Evolutionary conservation across 441 rosid genomes (phyloP), one percentile per base, ranked within the genome.

Genomic region (Erodium trifolium): DNA sequence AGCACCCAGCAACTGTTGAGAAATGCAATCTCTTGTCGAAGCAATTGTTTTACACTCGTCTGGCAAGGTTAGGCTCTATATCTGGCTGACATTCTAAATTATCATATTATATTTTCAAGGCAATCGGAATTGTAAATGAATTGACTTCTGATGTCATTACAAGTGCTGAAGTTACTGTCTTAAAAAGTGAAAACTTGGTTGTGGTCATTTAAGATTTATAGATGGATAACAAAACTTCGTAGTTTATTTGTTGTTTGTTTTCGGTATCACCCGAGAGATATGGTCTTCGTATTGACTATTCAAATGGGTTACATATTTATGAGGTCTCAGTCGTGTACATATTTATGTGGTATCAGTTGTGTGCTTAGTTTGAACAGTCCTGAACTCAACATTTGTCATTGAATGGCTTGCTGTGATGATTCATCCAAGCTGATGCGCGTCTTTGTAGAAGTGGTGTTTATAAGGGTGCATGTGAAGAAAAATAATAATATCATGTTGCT

Each of bases 121-220:
- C 89, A 90, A 13, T 83, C 14, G 12, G 14, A 0, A 13, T 51
- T 51, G 57, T 51, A 51, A 13, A 51, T 13, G 12, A 51, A n/a
- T 51, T 23, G 27, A 23, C 1, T 23, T 23, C 27, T 23, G 27
- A 23, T 23, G 27, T 23, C 27, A 0, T 23, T 23, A 23, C 27
- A 23, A 23, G 27, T 23, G 27, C 27, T 23, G 27, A 23, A 23
- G 27, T 23, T 23, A 23, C 27, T 23, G 27, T 23, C 27, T 23
- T 23, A 2, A 23, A 23, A 23, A 23, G 2, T n/a, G 5, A 49
- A 8, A 11, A 49, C 14, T 49, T 49, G n/a, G 55, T 49, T 49
- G 55, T 49, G 57, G 57, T n/a, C 14, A 51, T 51, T 51, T 51
- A 51, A 13, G 57, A 51, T 14, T 12, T 13, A n/a, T 51, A 4